Conservation (phyloP, 768 basidiomycete genomes). For the Kwoniella heveanensis region DNA sequence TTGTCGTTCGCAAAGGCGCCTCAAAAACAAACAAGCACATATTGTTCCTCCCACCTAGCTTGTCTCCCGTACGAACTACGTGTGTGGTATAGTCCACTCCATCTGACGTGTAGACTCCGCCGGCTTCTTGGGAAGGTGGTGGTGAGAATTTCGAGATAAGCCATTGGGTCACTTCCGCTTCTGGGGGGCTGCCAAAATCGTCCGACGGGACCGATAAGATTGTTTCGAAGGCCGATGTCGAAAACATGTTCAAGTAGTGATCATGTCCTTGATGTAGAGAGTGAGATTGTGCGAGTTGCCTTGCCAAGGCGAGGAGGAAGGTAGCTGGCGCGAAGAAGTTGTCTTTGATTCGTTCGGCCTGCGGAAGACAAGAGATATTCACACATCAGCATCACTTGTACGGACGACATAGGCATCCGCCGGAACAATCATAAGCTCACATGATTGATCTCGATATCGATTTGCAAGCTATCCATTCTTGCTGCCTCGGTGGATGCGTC, state of each 20-base stretch:
- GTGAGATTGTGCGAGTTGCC: constrained; percentile 17
- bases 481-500: constrained; percentile 5
- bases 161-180: constrained; percentile 32
- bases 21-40: constrained; percentile 39
- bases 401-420: too few relatives aligned
- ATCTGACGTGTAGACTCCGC: constrained; percentile 10
- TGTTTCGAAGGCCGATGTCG: constrained; percentile 8
- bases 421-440: too few relatives aligned
- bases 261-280: not conserved
- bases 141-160: constrained; percentile 35
- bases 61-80: constrained; percentile 17
- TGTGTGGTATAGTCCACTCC: constrained; percentile 25
- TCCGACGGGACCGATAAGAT: constrained; percentile 20
- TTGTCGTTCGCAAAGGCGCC: constrained; percentile 25
- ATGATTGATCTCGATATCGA: constrained; percentile 37
- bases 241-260: not conserved
- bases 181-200: constrained; percentile 26
- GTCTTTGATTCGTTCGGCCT: constrained; percentile 40
- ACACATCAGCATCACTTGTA: not conserved
- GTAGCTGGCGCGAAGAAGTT: constrained; percentile 43
- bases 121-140: not conserved
- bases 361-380: not conserved
- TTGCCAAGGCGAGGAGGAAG: constrained; percentile 36
- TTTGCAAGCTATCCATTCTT: constrained; percentile 36
- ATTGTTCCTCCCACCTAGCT: constrained; percentile 10